Evolutionary conservation across 148 eudicot genomes (phyloP).

Genomic region (Vaccinium darrowii): DNA sequence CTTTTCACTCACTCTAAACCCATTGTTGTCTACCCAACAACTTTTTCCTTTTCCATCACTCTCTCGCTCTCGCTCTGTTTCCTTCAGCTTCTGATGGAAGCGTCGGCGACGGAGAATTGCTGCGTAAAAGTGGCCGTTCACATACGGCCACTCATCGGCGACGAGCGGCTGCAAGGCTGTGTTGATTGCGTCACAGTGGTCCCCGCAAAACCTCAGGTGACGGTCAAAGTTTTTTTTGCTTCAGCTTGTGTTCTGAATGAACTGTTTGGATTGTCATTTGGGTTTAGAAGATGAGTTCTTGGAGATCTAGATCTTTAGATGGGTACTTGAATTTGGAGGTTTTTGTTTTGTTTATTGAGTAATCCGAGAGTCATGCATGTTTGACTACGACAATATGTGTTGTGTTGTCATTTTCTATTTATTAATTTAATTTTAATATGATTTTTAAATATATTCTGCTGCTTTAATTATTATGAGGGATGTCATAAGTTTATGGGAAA

Average conservation of each 20-base stretch:
- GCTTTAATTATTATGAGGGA: background rate
- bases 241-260: background rate
- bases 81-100: constrained; percentile 37
- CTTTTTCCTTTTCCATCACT: background rate
- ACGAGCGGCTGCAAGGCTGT: constrained; percentile 89
- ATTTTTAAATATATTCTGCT: no score
- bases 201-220: constrained; percentile 85
- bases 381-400: constrained; percentile 5
- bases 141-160: constrained; percentile 84
- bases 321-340: background rate
- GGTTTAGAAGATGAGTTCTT: background rate
- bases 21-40: background rate
- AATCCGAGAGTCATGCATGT: constrained; percentile 15
- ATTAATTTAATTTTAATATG: no score
- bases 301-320: constrained; percentile 27
- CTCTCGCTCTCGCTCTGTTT: constrained; percentile 16
- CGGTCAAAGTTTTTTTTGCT: background rate
- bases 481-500: background rate
- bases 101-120: constrained; percentile 61
- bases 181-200: constrained; percentile 81
- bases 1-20: background rate
- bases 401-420: background rate
- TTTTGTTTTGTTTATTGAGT: background rate
- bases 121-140: constrained; percentile 94
- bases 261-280: constrained; percentile 3